Evolutionary conservation across 352 stramenopile species (phyloP).

Genomic region (Pythium rishiriense): DNA sequence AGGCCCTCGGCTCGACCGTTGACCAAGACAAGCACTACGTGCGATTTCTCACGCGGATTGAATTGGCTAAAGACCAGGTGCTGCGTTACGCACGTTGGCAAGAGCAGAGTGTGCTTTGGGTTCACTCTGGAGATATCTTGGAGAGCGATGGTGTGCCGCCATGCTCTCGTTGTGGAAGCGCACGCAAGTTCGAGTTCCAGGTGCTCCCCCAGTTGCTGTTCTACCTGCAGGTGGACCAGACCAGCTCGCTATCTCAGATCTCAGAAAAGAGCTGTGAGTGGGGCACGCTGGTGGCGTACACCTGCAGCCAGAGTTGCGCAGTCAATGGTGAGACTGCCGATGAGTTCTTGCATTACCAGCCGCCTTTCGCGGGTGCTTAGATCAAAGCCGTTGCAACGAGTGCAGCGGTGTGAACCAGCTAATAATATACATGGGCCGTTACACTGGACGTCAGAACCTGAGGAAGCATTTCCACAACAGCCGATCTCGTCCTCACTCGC

Average conservation of each 20-base stretch:
- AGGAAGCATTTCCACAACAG: background rate
- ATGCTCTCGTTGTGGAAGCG: constrained; percentile 80
- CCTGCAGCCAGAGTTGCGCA: constrained; percentile 89
- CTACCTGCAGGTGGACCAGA: constrained; percentile 84
- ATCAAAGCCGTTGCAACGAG: constrained; percentile 5
- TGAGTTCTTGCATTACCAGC: constrained; percentile 81
- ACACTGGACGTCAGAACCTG: background rate
- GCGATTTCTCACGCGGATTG: constrained; percentile 80
- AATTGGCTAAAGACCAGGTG: constrained; percentile 81
- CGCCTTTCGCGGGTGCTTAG: constrained; percentile 54
- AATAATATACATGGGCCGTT: background rate
- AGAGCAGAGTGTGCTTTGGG: constrained; percentile 83
- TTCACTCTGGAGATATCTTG: constrained; percentile 63
- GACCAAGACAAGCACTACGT: constrained; percentile 81
- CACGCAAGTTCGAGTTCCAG: constrained; percentile 94
- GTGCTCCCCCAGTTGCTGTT: constrained; percentile 94
- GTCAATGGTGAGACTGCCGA: constrained; percentile 50
- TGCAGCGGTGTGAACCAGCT: background rate
- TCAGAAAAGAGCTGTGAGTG: constrained; percentile 81
- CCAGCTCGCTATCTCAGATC: constrained; percentile 56
- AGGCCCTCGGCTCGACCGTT: constrained; percentile 53
- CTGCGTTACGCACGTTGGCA: constrained; percentile 92
- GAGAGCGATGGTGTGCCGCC: constrained; percentile 44
- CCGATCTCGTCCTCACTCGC: constrained; percentile 3
- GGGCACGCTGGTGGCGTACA: constrained; percentile 92